Evolutionary conservation across 2,329 filamentous ascomycete genomes (phyloP), one percentile per base, ranked within the genome.

Genomic region (Talaromyces sp.): DNA sequence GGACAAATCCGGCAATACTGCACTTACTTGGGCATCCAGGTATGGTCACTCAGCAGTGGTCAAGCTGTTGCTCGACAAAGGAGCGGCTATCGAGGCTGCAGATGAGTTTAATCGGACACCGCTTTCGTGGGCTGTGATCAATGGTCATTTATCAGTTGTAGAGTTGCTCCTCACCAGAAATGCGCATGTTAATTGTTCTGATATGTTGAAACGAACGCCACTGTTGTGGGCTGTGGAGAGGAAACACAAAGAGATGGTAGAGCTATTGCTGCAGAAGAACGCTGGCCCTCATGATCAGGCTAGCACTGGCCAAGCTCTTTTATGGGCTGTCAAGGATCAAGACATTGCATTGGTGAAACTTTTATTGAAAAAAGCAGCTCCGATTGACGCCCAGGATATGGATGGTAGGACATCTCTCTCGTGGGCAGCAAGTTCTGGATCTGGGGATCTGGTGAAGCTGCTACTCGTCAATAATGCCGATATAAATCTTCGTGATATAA

Each of bases 101-200:
- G 58, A 48, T 31, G 41, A 58, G 11, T 43, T 35, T 50, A 61
- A 48, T 4, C 45, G 22, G 22, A 65, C 60, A 58, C 43, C 63
- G 37, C 60, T 65, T 14, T 65, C 60, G 11, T 52, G 43, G 58
- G 63, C 63, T 43, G 63, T 35, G 7, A 27, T 64, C 14, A 54
- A 60, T 19, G 66, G 67, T 22, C 35, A 65, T 16, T 22, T n/a
- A 11, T 56, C 14, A 39, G 60, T 14, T 1, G 60, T 52, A 7
- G 19, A 24, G 4, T 19, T 62, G 9, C 45, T 62, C 16, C 43
- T 62, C 10, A n/a, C 22, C 39, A 35, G 13, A 60, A 19, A n/a
- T 13, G 54, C 54, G 14, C 16, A 19, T 27, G 5, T 24, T 41
- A 11, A 58, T 14, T 14, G 31, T 37, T 10, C 10, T 24, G 54